Evolutionary conservation across 2,329 filamentous ascomycete species (phyloP).

Genomic region (Talaromyces funiculosus): DNA sequence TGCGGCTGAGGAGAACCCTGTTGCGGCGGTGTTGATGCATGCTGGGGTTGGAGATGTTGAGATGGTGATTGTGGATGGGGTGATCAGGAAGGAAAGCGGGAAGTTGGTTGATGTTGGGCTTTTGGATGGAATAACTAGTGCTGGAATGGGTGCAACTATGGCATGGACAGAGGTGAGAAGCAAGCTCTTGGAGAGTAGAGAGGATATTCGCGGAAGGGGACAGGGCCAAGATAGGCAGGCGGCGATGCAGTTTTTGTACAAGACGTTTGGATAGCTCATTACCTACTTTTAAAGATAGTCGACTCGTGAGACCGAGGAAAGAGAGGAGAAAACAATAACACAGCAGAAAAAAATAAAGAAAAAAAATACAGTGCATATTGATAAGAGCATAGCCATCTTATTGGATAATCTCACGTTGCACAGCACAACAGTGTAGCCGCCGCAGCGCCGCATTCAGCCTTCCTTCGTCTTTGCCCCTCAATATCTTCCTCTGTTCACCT

Average conservation of each 20-base stretch:
- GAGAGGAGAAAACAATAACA: background rate
- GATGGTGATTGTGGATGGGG: constrained; percentile 26
- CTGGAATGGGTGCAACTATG: background rate
- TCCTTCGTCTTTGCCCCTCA: background rate
- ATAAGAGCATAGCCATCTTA: background rate
- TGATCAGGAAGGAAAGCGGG: background rate
- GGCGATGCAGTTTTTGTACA: background rate
- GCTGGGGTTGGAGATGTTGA: constrained; percentile 23
- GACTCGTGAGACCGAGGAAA: too few relatives aligned
- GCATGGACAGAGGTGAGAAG: background rate
- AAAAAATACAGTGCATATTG: background rate
- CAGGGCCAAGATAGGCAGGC: background rate
- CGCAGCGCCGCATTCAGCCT: background rate
- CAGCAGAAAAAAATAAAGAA: too few relatives aligned
- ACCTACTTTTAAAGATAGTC: background rate
- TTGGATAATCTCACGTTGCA: background rate
- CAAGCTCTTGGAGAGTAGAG: background rate
- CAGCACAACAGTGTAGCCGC: background rate
- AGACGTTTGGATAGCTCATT: background rate
- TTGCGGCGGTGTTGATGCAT: constrained; percentile 28
- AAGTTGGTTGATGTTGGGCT: background rate
- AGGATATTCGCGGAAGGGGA: background rate
- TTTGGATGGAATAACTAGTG: background rate
- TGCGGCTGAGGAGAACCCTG: constrained; percentile 23
- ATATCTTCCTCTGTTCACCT: background rate